Evolutionary conservation across 2,329 filamentous ascomycete genomes (phyloP), one percentile per base, ranked within the genome.

Genomic region (Fusarium agapanthi): DNA sequence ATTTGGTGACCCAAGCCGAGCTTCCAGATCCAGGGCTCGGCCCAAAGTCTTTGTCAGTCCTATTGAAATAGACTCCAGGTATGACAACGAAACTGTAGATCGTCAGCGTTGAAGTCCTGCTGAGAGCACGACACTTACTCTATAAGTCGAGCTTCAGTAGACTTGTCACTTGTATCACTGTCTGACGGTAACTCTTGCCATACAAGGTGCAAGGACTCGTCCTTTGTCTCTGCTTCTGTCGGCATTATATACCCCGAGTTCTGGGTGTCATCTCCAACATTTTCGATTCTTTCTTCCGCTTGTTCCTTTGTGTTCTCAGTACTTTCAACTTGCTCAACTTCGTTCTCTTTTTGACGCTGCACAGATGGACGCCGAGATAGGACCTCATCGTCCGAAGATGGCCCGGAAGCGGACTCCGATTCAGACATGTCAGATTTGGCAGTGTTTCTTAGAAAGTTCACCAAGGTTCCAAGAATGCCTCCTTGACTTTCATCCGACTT

Each of bases 1-100:
- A 30, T 13, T 24, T 9, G 1, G 10, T 6, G 0, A 65, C 35
- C 62, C 62, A 63, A 3, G 58, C 30, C 9, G 62, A 65, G 16
- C 58, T 63, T 16, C 41, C 58, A 18, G 62, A 63, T 15, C 62
- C 62, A 28, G 41, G 30, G 9, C 47, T 55, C 10, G 28, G 2
- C 24, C 24, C 48, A 12, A 35, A 26, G 2, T 26, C 24, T 6
- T 48, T 26, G 1, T 5, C 24, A 0, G 7, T 7, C 58, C 24
- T 24, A 3, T 28, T 14, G 1, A 20, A 41, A 8, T 37, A 55
- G 11, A 55, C 34, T 28, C 62, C 62, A 0, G 62, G 48, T 22
- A 63, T 13, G 3, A 48, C 30, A 0, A 65, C 12, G 7, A 54
- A 62, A 12, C 62, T 65, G 1, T 5, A 22, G 2, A 22, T 24